A percentile compares a stretch with the other conserved stretches of the same genome.
phyloP scores from a whole-genome alignment of 306 rosid species.

The Corylus americana region DNA sequence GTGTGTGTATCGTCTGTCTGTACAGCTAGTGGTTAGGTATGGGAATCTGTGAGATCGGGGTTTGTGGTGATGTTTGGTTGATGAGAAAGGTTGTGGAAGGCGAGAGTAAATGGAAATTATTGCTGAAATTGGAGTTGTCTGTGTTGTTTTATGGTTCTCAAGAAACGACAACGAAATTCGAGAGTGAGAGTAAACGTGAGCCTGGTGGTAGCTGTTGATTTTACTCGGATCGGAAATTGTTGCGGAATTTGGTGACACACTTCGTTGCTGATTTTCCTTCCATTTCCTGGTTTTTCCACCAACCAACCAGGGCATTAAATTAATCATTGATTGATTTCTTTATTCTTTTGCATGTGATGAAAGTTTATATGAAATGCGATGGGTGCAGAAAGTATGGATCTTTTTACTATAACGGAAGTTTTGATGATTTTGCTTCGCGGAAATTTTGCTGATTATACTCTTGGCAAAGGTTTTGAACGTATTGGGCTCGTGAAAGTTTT shows the following conservation, averaged over 20 bases:
- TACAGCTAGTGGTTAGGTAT: background rate
- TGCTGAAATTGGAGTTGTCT: background rate
- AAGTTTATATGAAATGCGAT: background rate
- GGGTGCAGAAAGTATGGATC: background rate
- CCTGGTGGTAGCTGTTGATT: background rate
- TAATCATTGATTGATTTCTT: background rate
- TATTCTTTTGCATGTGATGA: background rate
- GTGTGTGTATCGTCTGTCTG: background rate
- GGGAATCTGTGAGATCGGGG: conserved; percentile 26
- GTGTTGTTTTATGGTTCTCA: background rate
- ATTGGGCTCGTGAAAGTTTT: background rate
- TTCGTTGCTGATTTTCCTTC: background rate
- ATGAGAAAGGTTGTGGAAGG: conserved; percentile 12
- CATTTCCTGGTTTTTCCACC: background rate
- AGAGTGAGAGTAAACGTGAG: background rate
- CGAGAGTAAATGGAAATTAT: background rate
- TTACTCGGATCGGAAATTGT: background rate
- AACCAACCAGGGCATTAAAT: background rate
- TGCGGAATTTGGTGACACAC: background rate
- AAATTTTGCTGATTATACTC: background rate
- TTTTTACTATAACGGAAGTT: background rate
- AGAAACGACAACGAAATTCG: background rate
- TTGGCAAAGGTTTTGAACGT: background rate
- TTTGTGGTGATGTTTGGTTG: conserved; percentile 12
- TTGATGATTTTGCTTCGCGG: background rate